Conservation (phyloP, 306 rosid species). For the Prinsepia uniflora region DNA sequence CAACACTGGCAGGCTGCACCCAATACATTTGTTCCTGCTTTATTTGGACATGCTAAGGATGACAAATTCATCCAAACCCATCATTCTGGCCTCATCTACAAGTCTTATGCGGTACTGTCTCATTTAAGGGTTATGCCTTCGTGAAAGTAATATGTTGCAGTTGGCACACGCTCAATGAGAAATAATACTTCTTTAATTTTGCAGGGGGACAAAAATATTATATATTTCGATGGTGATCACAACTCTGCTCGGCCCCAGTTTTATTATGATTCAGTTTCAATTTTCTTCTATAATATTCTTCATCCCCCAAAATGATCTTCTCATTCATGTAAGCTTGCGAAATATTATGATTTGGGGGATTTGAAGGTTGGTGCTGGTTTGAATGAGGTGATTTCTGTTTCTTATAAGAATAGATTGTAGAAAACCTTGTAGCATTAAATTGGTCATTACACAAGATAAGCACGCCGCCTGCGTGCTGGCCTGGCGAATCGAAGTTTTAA, state of each 20-base stretch:
- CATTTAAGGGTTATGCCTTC: conserved; percentile 17
- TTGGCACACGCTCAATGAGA: conserved; percentile 1
- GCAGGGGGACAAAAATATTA: conserved; percentile 85
- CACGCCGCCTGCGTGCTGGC: no score
- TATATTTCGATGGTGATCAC: conserved; percentile 90
- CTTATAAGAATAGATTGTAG: not conserved
- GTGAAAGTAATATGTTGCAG: not conserved
- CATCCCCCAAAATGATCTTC: conserved; percentile 62
- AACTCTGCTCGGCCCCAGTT: conserved; percentile 94
- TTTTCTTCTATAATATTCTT: conserved; percentile 87
- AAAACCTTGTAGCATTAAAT: not conserved
- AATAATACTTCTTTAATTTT: conserved; percentile 28
- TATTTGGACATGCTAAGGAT: conserved; percentile 83
- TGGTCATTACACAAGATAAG: not conserved
- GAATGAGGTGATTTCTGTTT: conserved; percentile 59
- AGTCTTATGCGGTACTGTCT: conserved; percentile 61
- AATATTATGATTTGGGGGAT: conserved; percentile 68
- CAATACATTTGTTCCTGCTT: conserved; percentile 82
- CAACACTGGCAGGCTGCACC: conserved; percentile 58
- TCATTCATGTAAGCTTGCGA: conserved; percentile 55
- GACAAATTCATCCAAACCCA: conserved; percentile 78
- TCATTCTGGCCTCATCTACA: conserved; percentile 70
- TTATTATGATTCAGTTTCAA: conserved; percentile 78
- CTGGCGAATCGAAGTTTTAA: no score
- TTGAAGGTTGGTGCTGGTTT: conserved; percentile 56